Evolutionary conservation across 2,329 filamentous ascomycete genomes (phyloP).

Genomic region (Pyrenochaeta sp.): DNA sequence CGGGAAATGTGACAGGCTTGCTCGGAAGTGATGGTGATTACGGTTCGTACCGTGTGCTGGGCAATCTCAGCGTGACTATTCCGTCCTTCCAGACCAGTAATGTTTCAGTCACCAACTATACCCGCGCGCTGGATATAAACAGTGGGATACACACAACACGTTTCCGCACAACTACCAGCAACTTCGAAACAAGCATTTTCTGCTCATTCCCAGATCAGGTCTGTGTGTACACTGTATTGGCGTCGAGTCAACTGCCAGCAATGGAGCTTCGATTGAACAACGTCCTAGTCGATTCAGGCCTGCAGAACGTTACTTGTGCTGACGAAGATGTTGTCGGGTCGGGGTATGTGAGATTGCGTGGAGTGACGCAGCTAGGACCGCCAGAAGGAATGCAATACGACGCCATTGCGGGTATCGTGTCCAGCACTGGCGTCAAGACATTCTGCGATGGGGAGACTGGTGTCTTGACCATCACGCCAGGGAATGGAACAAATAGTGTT

Average conservation of each 20-base stretch:
- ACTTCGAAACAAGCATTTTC: conserved; percentile 51
- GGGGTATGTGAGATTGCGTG: conserved; percentile 32
- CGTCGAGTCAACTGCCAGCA: conserved; percentile 49
- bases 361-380: conserved; percentile 51
- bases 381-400: conserved; percentile 58
- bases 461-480: conserved; percentile 15
- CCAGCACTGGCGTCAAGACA: conserved; percentile 17
- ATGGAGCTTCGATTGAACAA: conserved; percentile 57
- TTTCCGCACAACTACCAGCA: conserved; percentile 38
- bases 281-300: conserved; percentile 37
- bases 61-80: conserved; percentile 56
- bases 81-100: conserved; percentile 27
- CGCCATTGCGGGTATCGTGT: conserved; percentile 45
- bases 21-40: conserved; percentile 52
- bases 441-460: conserved; percentile 17
- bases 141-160: conserved; percentile 52
- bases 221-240: conserved; percentile 50
- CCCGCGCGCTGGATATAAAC: conserved; percentile 54
- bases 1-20: conserved; percentile 53
- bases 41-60: conserved; percentile 59
- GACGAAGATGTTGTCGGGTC: conserved; percentile 41
- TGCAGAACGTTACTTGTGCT: conserved; percentile 46
- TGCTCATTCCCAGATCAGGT: conserved; percentile 57
- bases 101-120: conserved; percentile 43
- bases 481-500: conserved; percentile 30